These are phyloP conservation scores for Hordeum pubiflorum DNA, from an alignment of 202 grass and related monocot species.

Conservation along the genomic window DNA sequence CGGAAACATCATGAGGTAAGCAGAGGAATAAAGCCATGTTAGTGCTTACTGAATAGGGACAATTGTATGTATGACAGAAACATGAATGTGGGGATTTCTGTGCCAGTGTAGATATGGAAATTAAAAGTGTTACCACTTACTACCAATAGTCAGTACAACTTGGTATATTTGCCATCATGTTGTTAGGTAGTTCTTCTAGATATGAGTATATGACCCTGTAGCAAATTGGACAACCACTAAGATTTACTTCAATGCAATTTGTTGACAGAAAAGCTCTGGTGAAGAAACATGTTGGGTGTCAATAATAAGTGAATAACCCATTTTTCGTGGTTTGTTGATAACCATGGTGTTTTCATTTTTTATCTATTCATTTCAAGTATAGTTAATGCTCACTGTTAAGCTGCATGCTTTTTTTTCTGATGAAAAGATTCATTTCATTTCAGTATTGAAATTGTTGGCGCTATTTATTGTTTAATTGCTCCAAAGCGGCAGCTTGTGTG, in stretches of 20 bases:
- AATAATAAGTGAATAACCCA: neutral
- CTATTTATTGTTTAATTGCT: neutral
- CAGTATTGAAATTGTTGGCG: neutral
- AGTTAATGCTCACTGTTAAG: neutral
- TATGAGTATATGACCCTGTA: neutral
- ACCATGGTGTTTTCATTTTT: neutral
- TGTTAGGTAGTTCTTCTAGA: neutral
- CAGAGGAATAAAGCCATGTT: neutral
- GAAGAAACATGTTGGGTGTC: neutral
- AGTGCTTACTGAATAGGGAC: neutral
- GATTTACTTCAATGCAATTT: neutral
- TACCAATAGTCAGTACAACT: neutral
- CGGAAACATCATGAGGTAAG: conserved; percentile 82
- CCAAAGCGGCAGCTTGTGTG: neutral
- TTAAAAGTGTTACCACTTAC: neutral
- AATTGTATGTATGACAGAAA: neutral
- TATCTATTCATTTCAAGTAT: neutral
- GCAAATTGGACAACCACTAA: neutral
- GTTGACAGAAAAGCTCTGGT: neutral
- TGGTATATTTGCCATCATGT: neutral
- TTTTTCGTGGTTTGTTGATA: neutral
- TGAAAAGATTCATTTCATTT: conserved; percentile 4
- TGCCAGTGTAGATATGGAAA: neutral
- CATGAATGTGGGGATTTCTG: neutral
- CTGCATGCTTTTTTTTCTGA: neutral